These are phyloP conservation scores for Naganishia sp. DNA, from an alignment of 1,284 basidiomycete species.

Conservation along the genomic window DNA sequence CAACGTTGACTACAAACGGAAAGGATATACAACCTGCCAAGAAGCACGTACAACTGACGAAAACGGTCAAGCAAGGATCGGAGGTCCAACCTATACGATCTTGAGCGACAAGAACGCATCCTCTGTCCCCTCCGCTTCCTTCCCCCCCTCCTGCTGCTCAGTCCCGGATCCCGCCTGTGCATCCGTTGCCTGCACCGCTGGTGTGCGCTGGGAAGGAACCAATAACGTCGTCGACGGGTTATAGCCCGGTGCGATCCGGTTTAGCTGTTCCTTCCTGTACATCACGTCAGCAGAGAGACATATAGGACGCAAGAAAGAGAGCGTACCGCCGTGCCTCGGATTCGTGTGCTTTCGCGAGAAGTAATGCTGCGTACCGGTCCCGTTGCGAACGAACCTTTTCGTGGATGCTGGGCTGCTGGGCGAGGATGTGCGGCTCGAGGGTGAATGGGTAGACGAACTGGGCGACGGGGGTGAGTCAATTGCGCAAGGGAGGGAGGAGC, in stretches of 20 bases:
- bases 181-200: neutral
- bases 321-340: conserved; percentile 68
- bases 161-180: neutral
- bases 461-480: neutral
- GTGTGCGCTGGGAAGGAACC: conserved; percentile 36
- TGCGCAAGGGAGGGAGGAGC: no score
- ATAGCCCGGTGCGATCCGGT: conserved; percentile 51
- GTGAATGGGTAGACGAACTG: conserved; percentile 94
- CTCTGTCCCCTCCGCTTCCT: conserved; percentile 40
- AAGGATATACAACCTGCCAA: conserved; percentile 2
- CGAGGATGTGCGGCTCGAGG: conserved; percentile 78
- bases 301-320: conserved; percentile 67
- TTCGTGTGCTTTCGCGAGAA: conserved; percentile 73
- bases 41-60: no score
- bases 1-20: no score
- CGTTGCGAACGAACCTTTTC: conserved; percentile 66
- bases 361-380: conserved; percentile 67
- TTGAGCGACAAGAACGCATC: conserved; percentile 27
- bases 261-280: conserved; percentile 44
- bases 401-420: conserved; percentile 68
- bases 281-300: conserved; percentile 31
- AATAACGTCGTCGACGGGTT: conserved; percentile 47
- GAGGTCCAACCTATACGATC: neutral
- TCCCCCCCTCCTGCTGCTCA: neutral
- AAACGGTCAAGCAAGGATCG: no score